Percentiles rank a stretch among this genome's conserved stretches.
Evolutionary conservation across 2,329 filamentous ascomycete genomes (phyloP).

Genomic region (Exutisphaerella laricina): DNA sequence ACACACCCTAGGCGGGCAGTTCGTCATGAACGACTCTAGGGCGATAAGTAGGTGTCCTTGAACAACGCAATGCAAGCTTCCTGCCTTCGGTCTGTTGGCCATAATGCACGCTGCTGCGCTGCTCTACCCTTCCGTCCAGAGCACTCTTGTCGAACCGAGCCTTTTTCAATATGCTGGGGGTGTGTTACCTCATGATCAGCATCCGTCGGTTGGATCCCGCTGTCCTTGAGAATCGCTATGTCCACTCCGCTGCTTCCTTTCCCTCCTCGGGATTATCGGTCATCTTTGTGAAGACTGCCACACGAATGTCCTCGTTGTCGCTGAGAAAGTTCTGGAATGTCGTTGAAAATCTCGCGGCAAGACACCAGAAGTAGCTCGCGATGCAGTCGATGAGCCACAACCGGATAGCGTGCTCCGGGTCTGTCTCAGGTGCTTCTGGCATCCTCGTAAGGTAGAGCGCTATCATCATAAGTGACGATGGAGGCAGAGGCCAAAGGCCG

Average conservation of each 20-base stretch:
- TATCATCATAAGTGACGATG: slow-evolving; percentile 11
- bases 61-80: too few relatives aligned
- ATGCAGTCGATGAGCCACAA: slow-evolving; percentile 13
- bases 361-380: background rate
- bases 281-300: background rate
- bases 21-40: too few relatives aligned
- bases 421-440: background rate
- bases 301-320: background rate
- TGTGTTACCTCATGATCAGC: too few relatives aligned
- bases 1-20: too few relatives aligned
- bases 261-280: background rate
- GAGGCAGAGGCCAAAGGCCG: slow-evolving; percentile 11
- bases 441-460: background rate
- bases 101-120: too few relatives aligned
- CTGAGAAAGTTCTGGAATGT: background rate
- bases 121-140: too few relatives aligned
- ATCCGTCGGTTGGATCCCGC: too few relatives aligned
- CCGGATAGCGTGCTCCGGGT: slow-evolving; percentile 2
- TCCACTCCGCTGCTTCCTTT: background rate
- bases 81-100: too few relatives aligned
- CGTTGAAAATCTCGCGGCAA: slow-evolving; percentile 2
- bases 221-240: too few relatives aligned
- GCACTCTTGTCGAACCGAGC: too few relatives aligned
- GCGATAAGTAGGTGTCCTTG: too few relatives aligned
- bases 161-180: too few relatives aligned